Conservation (phyloP, 179 eudicot species). For the Patellifolia procumbens region DNA sequence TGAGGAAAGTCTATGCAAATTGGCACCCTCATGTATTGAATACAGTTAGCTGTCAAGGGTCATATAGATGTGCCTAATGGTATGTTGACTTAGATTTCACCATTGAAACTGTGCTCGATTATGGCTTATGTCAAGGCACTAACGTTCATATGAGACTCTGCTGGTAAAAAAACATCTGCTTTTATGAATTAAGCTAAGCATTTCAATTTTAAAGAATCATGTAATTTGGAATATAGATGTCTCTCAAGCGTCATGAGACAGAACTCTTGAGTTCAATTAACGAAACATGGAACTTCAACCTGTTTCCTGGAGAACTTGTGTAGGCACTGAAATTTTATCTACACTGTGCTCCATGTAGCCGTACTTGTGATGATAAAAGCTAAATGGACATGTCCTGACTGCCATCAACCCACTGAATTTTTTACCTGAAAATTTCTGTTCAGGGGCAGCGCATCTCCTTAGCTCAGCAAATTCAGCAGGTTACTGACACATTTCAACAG, state of each 20-base stretch:
- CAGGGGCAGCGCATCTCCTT: constrained; percentile 87
- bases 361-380: too few relatives aligned
- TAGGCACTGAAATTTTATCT: too few relatives aligned
- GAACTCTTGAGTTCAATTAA: background rate
- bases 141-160: background rate
- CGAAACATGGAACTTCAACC: too few relatives aligned
- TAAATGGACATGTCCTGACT: too few relatives aligned
- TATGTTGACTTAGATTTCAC: background rate
- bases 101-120: background rate
- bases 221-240: too few relatives aligned
- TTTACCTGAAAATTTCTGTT: background rate
- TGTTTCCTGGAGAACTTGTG: too few relatives aligned
- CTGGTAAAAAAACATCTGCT: background rate
- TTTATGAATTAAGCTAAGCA: too few relatives aligned
- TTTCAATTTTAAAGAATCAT: too few relatives aligned
- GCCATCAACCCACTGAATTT: background rate
- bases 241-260: background rate
- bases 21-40: background rate
- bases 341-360: too few relatives aligned
- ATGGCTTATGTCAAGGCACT: background rate
- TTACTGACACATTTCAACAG: constrained; percentile 73
- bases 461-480: constrained; percentile 81
- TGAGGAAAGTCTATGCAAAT: background rate
- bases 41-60: background rate
- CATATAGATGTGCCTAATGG: background rate